Percentiles rank a stretch among this genome's conserved stretches.
phyloP scores from a whole-genome alignment of 768 basidiomycete genomes.

The Rhizopogon rudus region DNA sequence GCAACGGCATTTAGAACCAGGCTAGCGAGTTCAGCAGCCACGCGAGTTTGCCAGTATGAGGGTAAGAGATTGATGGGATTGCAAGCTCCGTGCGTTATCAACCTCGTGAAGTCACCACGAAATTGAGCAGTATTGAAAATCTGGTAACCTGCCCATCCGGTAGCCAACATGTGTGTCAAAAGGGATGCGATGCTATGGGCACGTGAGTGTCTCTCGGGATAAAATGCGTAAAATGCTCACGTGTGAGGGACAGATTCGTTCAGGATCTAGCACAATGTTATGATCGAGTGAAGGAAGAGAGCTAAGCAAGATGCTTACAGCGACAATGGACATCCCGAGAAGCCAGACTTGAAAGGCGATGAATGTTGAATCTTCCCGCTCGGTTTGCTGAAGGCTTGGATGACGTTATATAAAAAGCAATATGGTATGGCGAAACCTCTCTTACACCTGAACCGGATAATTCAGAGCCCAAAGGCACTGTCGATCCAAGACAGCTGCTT shows the following conservation, averaged over 20 bases:
- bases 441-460: conserved; percentile 69
- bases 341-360: conserved; percentile 80
- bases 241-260: conserved; percentile 84
- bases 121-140: conserved; percentile 57
- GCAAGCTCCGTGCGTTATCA: conserved; percentile 67
- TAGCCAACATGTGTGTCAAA: conserved; percentile 68
- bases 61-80: conserved; percentile 48
- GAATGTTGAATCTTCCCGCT: conserved; percentile 75
- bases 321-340: conserved; percentile 71
- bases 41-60: conserved; percentile 59
- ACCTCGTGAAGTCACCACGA: conserved; percentile 45
- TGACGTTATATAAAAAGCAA: background rate
- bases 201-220: background rate
- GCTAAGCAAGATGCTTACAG: conserved; percentile 24
- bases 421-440: conserved; percentile 4
- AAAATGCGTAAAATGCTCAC: conserved; percentile 13
- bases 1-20: conserved; percentile 58
- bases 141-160: conserved; percentile 69
- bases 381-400: conserved; percentile 59
- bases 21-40: conserved; percentile 57
- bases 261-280: conserved; percentile 23
- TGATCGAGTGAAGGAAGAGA: conserved; percentile 13
- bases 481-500: conserved; percentile 33
- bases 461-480: conserved; percentile 58
- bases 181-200: conserved; percentile 51